Evolutionary conservation across 2,329 filamentous ascomycete species (phyloP), one percentile per base, ranked within the genome.

Genomic region (Curvularia spicifera): DNA sequence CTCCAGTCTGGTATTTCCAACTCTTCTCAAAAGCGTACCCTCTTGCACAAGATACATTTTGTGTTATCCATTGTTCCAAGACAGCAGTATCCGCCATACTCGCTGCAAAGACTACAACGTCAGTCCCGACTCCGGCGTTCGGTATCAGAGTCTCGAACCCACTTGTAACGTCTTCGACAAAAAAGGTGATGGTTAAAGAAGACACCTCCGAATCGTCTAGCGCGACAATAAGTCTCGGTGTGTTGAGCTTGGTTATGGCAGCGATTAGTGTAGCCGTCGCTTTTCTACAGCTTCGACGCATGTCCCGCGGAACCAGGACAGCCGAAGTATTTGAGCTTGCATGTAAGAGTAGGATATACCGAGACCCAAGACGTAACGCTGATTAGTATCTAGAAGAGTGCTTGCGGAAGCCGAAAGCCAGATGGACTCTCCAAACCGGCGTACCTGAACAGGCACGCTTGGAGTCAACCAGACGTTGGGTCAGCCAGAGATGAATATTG

Each of bases 231-330:
- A 28, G 43, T 24, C 55, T 59, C 3, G 51, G 56, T 18, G 42
- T 55, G 3, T n/a, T 59, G 3, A 47, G 57, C 1, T 20, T 56
- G n/a, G n/a, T 49, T 1, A 18, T 56, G 1, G 44, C 53, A 13
- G 20, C 29, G n/a, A 29, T 49, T 43, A 49, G 57, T n/a, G 22
- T 53, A 26, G 33, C 12, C 1, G 44, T 60, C 4, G 57, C 53
- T 15, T 6, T 53, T 40, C 26, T 56, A 4, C 53, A 56, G 24
- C 57, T 60, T 45, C 53, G 53, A 42, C 43, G 48, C 10, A 60
- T 45, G 57, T 5, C 22, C 20, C 46, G 28, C 3, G 42, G 35
- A 22, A 28, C 4, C n/a, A 51, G 15, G 33, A 26, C 3, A 1
- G 20, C 47, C 1, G 42, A 51, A 10, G 22, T 59, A 4, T 51